Evolutionary conservation across 2,329 filamentous ascomycete genomes (phyloP), one percentile per base, ranked within the genome.

Genomic region (Botrytis byssoidea): DNA sequence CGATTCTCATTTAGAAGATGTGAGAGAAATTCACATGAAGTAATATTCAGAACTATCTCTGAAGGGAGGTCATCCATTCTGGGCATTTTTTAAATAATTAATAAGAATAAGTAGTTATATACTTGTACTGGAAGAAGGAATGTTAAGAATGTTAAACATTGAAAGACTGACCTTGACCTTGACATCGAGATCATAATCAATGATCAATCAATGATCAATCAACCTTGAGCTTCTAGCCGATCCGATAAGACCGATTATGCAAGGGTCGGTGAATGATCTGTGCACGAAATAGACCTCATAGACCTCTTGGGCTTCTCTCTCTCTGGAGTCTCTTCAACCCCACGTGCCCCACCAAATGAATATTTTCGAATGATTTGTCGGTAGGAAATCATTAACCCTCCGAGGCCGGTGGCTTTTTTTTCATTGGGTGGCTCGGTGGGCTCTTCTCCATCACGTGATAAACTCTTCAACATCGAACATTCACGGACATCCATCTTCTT

Each of bases 51-150:
- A 59, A 74, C 71, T 14, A 71, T 74, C 42, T 74, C 72, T 32
- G 59, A 71, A n/a, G 72, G 72, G 42, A 74, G 72, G 4, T 66
- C 22, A 42, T 74, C 60, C 67, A 74, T 74, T 40, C 60, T 74
- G 22, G 60, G n/a, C 37, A 67, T 65, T 44, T n/a, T 42, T 0
- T 42, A 8, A 14, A 42, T 42, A 22, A n/a, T 32, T 40, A 29
- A 42, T 29, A 29, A 44, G 6, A 44, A 57, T 29, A 18, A 57
- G 51, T 57, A 42, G 40, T 12, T 42, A 8, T 29, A 57, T 29
- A 29, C 7, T n/a, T 20, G 37, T 20, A 29, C 20, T 42, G 37
- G 20, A 44, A 67, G 65, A 55, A 51, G n/a, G 25, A 51, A 51
- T 51, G 25, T n/a, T 14, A 51, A 51, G 48, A 51, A 51, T 51